Evolutionary conservation across 177 flowering plant species (phyloP).

Genomic region (Telopea speciosissima): DNA sequence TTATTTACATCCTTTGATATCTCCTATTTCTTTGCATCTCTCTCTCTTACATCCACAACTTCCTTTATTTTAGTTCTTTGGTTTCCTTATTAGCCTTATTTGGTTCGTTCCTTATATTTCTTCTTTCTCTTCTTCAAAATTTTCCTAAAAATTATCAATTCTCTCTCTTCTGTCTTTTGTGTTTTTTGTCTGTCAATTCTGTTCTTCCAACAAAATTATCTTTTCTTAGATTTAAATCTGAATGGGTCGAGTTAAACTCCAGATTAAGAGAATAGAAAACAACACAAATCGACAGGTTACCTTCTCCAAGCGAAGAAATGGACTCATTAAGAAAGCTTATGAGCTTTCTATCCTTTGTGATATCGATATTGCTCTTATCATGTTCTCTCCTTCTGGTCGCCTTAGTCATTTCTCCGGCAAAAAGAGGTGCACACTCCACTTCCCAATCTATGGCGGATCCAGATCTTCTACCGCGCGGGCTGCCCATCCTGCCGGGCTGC

Average conservation of each 20-base stretch:
- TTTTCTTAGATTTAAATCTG: background rate
- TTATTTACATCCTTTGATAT: slow-evolving; percentile 8
- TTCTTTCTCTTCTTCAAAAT: background rate
- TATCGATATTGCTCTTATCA: slow-evolving; percentile 69
- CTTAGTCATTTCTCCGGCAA: slow-evolving; percentile 68
- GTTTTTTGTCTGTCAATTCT: background rate
- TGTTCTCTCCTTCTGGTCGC: slow-evolving; percentile 72
- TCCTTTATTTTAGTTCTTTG: background rate
- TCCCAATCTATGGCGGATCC: too few species aligned
- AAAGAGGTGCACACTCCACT: slow-evolving; percentile 30
- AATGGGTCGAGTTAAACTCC: slow-evolving; percentile 73
- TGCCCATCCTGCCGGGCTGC: too few species aligned
- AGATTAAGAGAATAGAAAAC: slow-evolving; percentile 84
- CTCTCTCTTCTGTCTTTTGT: background rate
- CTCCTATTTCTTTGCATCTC: slow-evolving; percentile 12
- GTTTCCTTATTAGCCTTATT: background rate
- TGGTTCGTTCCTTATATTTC: background rate
- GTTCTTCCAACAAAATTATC: background rate
- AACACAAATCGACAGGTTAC: slow-evolving; percentile 78
- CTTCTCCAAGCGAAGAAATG: slow-evolving; percentile 79
- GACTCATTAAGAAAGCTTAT: slow-evolving; percentile 73
- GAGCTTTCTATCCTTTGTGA: slow-evolving; percentile 72
- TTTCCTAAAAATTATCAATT: background rate
- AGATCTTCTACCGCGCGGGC: too few species aligned
- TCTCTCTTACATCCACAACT: slow-evolving; percentile 1